Base-by-base conservation (phyloP, 768 basidiomycete genomes). In the Mycena vitilis region DNA sequence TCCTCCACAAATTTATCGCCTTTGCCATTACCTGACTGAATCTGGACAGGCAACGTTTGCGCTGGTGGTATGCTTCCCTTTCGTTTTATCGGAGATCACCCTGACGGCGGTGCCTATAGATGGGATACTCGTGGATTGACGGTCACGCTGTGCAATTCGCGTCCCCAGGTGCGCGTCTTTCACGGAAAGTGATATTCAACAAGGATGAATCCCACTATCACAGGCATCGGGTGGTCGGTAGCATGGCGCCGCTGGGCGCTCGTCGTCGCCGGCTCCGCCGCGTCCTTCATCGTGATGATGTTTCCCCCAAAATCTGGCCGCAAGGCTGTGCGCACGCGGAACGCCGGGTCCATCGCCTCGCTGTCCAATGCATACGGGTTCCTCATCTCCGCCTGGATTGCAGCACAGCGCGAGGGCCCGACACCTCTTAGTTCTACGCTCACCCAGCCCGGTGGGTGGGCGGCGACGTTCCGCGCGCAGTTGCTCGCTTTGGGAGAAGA, bases 261-360 rank as follows among this genome's bases (percentile, higher is more conserved):
- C 2, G 86, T 88, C 45, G 75, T 85, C 48, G 84, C 86, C 18
- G 87, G 88, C 13, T 83, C 78, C 63, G 81, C 81, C 5, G 87
- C 85, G 1, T 84, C 84, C 0, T 87, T 86, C 75, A 78, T 88
- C 65, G 73, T 88, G 53, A 87, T 87, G 83, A 78, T 88, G 71
- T 77, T 89, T 67, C 86, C 87, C 1, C 83, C 87, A 0, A 79
- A 78, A 45, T 87, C 86, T 1, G 83, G 84, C 3, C 82, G 85
- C 59, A 83, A 81, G 53, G 81, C 83, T 25, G 84, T 69, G 8
- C 63, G 68, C 65, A 36, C 25, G 37, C 63, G 63, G 11, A 65
- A 66, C 34, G 65, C 57, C 40, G 22, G 6, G 13, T 80, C 78
- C 18, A 79, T 87, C 37, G 73, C 80, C 16, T 75, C 77, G 20